phyloP scores from a whole-genome alignment of 805 yeast genomes.

The Candida gorgasii region DNA sequence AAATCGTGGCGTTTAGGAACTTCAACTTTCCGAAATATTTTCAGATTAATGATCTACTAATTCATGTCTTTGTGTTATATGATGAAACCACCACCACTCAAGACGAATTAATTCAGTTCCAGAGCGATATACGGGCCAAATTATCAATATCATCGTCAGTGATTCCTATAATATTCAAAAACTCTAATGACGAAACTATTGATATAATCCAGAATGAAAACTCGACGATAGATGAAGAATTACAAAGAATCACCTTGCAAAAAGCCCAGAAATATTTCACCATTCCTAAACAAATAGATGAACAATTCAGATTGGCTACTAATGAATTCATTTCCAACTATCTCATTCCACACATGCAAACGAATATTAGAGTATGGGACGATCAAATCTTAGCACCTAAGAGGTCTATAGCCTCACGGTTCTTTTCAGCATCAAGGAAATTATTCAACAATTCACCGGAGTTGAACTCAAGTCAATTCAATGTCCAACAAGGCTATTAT shows the following conservation, averaged over 20 bases:
- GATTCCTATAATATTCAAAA: conserved; percentile 14
- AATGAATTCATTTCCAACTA: conserved; percentile 50
- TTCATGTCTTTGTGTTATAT: conserved; percentile 37
- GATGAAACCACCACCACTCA: conserved; percentile 24
- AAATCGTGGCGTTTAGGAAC: conserved; percentile 49
- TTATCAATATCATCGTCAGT: conserved; percentile 26
- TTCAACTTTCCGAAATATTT: conserved; percentile 65
- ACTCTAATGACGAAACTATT: conserved; percentile 10
- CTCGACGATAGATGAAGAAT: conserved; percentile 52
- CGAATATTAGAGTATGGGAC: conserved; percentile 79
- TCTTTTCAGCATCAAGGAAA: conserved; percentile 65
- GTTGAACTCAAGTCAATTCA: conserved; percentile 35
- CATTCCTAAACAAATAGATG: conserved; percentile 41
- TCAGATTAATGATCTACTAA: conserved; percentile 61
- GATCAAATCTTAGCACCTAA: conserved; percentile 78
- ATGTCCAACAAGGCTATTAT: conserved; percentile 57
- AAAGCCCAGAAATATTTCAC: conserved; percentile 7
- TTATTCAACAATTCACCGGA: conserved; percentile 41
- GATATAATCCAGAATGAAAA: conserved; percentile 25
- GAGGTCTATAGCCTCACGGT: conserved; percentile 71
- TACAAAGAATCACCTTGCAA: conserved; percentile 33
- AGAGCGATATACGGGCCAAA: conserved; percentile 24
- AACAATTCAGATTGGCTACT: conserved; percentile 38
- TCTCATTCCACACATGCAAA: conserved; percentile 82
- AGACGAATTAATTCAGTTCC: conserved; percentile 39